Evolutionary conservation across 1,139 yeast species (phyloP).

Genomic region (Meyerozyma elateridarum): DNA sequence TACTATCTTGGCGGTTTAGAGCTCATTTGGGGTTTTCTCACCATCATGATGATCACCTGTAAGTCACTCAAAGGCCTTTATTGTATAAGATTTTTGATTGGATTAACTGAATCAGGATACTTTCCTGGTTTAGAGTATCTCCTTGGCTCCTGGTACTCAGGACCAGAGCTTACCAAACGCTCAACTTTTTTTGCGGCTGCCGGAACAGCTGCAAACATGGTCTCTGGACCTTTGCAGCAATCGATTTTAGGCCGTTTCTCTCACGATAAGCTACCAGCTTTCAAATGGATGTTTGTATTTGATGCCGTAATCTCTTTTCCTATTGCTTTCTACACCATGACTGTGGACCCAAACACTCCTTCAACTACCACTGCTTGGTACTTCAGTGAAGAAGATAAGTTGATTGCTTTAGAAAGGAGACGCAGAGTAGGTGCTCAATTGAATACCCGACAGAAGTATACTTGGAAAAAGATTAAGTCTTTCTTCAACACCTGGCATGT

Average conservation of each 20-base stretch:
- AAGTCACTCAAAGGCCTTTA: constrained; percentile 40
- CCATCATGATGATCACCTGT: constrained; percentile 44
- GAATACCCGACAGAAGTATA: constrained; percentile 39
- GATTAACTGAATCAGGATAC: constrained; percentile 54
- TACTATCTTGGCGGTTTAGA: constrained; percentile 52
- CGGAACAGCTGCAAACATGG: constrained; percentile 39
- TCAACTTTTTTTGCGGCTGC: constrained; percentile 46
- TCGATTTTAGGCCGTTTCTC: constrained; percentile 31
- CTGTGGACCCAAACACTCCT: constrained; percentile 41
- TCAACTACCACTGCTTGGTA: constrained; percentile 36
- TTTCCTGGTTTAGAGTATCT: constrained; percentile 54
- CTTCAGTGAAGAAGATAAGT: constrained; percentile 25
- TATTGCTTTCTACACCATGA: constrained; percentile 37
- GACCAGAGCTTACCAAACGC: constrained; percentile 43
- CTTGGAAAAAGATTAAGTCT: constrained; percentile 33
- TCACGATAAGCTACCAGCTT: constrained; percentile 29
- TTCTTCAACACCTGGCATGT: constrained; percentile 49
- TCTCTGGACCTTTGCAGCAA: constrained; percentile 45
- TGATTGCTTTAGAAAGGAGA: constrained; percentile 33
- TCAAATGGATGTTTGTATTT: constrained; percentile 51
- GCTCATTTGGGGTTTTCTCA: constrained; percentile 52
- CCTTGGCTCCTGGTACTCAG: constrained; percentile 47
- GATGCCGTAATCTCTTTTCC: constrained; percentile 51
- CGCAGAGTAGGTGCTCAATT: constrained; percentile 43
- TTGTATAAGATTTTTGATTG: constrained; percentile 55